phyloP scores from a whole-genome alignment of 192 early-diverging fungal genomes.

The Coemansia sp. region DNA sequence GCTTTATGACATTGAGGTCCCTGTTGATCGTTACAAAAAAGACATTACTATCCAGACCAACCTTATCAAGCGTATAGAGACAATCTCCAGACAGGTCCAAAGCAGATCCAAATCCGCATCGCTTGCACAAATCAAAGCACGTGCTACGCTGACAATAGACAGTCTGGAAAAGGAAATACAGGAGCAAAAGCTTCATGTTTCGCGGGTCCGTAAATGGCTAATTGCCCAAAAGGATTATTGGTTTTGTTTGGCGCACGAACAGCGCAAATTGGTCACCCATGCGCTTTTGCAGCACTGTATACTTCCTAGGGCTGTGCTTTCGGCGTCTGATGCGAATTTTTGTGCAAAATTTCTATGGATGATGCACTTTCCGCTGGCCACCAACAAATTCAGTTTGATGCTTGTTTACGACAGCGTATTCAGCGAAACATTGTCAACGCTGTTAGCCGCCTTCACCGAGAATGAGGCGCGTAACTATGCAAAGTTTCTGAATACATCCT shows the following conservation, averaged over 20 bases:
- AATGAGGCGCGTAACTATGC: constrained; percentile 50
- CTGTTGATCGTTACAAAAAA: constrained; percentile 37
- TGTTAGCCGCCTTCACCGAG: constrained; percentile 42
- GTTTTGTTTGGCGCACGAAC: constrained; percentile 51
- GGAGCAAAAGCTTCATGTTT: constrained; percentile 42
- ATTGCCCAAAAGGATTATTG: constrained; percentile 54
- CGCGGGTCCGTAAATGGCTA: constrained; percentile 47
- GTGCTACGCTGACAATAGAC: constrained; percentile 31
- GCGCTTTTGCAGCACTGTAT: constrained; percentile 51
- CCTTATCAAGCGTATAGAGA: constrained; percentile 39
- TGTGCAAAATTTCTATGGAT: constrained; percentile 53
- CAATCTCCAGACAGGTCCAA: constrained; percentile 14
- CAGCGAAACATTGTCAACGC: constrained; percentile 31
- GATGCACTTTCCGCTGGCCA: constrained; percentile 53
- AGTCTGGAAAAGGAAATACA: constrained; percentile 35
- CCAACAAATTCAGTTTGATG: constrained; percentile 54
- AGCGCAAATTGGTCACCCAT: constrained; percentile 30
- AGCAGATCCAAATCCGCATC: constrained; percentile 27
- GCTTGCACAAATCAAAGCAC: constrained; percentile 26
- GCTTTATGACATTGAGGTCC: constrained; percentile 44
- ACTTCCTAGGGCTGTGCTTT: constrained; percentile 42
- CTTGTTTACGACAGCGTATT: constrained; percentile 47
- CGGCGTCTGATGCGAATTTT: constrained; percentile 47
- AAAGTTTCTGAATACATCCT: constrained; percentile 35
- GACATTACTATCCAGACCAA: constrained; percentile 29